Conservation (phyloP, 139 green algal genomes). For the Coelastrella sp. region DNA sequence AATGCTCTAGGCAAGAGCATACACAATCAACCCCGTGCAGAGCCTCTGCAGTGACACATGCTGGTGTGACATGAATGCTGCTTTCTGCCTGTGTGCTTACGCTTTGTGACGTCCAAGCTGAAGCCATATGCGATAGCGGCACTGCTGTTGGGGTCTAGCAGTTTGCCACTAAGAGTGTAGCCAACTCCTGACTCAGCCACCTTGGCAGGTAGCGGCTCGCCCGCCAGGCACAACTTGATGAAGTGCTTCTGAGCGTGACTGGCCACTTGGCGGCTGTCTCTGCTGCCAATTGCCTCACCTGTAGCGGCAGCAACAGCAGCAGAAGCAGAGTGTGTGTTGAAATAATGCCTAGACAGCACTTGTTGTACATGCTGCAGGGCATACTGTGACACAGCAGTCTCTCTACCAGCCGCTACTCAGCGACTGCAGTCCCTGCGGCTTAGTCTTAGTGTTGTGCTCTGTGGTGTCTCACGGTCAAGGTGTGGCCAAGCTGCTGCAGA, state of each 20-base stretch:
- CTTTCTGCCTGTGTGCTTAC: not conserved
- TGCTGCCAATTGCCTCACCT: slow-evolving; percentile 64
- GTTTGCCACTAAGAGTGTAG: slow-evolving; percentile 85
- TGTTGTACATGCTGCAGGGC: not conserved
- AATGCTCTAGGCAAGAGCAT: too few relatives aligned
- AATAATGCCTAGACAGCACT: not conserved
- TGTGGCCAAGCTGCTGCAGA: not conserved
- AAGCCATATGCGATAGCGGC: slow-evolving; percentile 85
- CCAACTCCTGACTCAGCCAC: slow-evolving; percentile 64
- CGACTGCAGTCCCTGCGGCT: too few relatives aligned
- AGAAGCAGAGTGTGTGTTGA: not conserved
- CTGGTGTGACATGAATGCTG: too few relatives aligned
- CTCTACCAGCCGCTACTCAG: too few relatives aligned
- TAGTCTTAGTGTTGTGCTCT: too few relatives aligned
- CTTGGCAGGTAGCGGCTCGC: slow-evolving; percentile 76
- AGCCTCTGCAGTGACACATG: too few relatives aligned
- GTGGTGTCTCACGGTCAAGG: too few relatives aligned
- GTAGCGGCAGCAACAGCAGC: not conserved
- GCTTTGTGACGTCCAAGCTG: slow-evolving; percentile 68
- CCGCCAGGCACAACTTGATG: slow-evolving; percentile 74
- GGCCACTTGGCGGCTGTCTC: slow-evolving; percentile 74
- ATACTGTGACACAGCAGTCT: not conserved
- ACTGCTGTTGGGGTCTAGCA: slow-evolving; percentile 81
- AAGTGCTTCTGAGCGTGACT: slow-evolving; percentile 67
- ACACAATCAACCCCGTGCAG: too few relatives aligned